These are phyloP conservation scores for Ceratocystis alfenasii DNA, from an alignment of 2,329 filamentous ascomycete species.

Conservation along the genomic window DNA sequence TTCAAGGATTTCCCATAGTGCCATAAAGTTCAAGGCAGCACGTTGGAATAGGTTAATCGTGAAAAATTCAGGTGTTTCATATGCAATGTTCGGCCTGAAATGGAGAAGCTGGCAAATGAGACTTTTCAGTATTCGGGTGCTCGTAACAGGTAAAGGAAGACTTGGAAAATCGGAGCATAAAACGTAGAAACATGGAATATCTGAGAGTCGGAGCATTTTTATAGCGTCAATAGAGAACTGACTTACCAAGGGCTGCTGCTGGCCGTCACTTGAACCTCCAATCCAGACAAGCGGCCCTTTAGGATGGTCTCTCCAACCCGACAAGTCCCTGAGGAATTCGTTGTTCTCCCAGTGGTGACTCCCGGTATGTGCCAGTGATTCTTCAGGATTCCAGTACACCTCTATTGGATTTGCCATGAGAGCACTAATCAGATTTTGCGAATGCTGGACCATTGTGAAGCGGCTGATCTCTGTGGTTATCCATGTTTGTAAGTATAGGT, in stretches of 20 bases:
- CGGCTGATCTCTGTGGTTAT: slow-evolving; percentile 16
- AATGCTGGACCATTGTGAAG: slow-evolving; percentile 17
- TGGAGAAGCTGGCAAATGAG: slow-evolving; percentile 20
- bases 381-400: slow-evolving; percentile 26
- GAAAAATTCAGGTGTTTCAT: slow-evolving; percentile 18
- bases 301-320: slow-evolving; percentile 13
- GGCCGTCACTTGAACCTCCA: slow-evolving; percentile 9
- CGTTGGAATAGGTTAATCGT: slow-evolving; percentile 13
- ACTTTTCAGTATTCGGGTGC: slow-evolving; percentile 17
- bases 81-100: slow-evolving; percentile 16
- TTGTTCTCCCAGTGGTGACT: slow-evolving; percentile 20
- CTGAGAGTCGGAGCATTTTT: slow-evolving; percentile 12
- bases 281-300: slow-evolving; percentile 19
- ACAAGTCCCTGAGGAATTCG: slow-evolving; percentile 17
- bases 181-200: slow-evolving; percentile 18
- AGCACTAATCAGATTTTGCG: slow-evolving; percentile 12
- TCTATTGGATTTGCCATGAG: slow-evolving; percentile 23
- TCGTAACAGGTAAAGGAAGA: slow-evolving; percentile 14
- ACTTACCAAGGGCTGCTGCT: slow-evolving; percentile 16
- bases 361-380: slow-evolving; percentile 5
- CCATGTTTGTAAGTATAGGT: not conserved
- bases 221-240: slow-evolving; percentile 20
- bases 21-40: slow-evolving; percentile 5
- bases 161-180: slow-evolving; percentile 15
- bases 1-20: slow-evolving; percentile 20